phyloP scores from a whole-genome alignment of 768 basidiomycete species.

The Boletus subcaerulescens region DNA sequence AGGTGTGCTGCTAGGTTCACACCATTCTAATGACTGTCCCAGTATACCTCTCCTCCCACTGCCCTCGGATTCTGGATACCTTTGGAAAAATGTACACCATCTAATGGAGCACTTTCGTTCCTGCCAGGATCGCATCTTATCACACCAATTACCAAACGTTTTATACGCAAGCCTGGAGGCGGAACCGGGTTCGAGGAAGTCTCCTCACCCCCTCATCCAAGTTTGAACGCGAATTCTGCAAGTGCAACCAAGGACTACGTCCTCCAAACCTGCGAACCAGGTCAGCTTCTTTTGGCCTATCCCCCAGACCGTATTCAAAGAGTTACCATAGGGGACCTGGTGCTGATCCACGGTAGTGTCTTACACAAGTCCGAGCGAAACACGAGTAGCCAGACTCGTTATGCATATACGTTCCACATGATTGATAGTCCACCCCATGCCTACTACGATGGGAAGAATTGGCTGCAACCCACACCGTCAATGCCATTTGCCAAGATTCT shows the following conservation, averaged over 20 bases:
- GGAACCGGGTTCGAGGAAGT: slow-evolving; percentile 86
- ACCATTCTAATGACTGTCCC: slow-evolving; percentile 13
- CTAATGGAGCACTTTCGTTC: slow-evolving; percentile 86
- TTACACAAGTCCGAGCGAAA: slow-evolving; percentile 92
- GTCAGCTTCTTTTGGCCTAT: slow-evolving; percentile 33
- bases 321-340: slow-evolving; percentile 65
- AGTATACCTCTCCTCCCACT: slow-evolving; percentile 90
- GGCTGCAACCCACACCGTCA: slow-evolving; percentile 83
- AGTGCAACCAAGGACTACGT: slow-evolving; percentile 46
- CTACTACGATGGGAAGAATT: slow-evolving; percentile 86
- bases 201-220: slow-evolving; percentile 27
- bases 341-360: slow-evolving; percentile 91
- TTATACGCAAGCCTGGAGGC: slow-evolving; percentile 69
- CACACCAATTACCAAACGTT: slow-evolving; percentile 74
- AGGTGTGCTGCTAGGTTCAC: background rate
- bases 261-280: slow-evolving; percentile 71
- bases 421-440: slow-evolving; percentile 72
- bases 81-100: slow-evolving; percentile 78
- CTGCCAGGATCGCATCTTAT: slow-evolving; percentile 86
- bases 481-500: slow-evolving; percentile 79
- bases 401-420: slow-evolving; percentile 97
- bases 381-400: slow-evolving; percentile 72
- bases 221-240: slow-evolving; percentile 1
- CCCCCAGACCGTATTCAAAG: background rate
- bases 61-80: slow-evolving; percentile 98